Evolutionary conservation across 306 rosid species (phyloP), one percentile per base, ranked within the genome.

Genomic region (Cotoneaster glaucophyllus): DNA sequence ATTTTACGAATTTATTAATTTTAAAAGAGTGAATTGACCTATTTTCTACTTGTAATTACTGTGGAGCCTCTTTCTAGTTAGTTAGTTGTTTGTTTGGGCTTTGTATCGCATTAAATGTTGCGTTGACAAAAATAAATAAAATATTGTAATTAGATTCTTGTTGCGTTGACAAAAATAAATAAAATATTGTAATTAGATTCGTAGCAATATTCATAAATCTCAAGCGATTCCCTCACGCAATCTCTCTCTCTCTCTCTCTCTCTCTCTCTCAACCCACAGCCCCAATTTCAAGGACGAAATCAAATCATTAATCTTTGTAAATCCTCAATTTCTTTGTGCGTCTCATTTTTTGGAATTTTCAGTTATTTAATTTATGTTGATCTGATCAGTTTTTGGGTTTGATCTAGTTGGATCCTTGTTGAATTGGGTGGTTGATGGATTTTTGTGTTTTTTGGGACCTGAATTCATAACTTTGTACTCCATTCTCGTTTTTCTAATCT

Each of bases 381-480:
- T 67, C 75, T 50, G 45, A 64, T 82, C n/a, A 4, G 10, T 15
- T 29, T 50, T 39, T 29, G 43, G 67, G 39, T 61, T 43, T 13
- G 43, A 62, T 73, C 52, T 32, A 21, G 31, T 68, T 52, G 29
- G 64, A 53, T 82, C 64, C 5, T 69, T 69, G 76, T 58, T 70
- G 45, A 52, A 74, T 74, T 62, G 74, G n/a, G 19, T 65, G 54
- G 26, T 48, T 45, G 6, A 9, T 61, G 44, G 32, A 48, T 26
- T 45, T 25, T 13, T 77, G 4, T 25, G 54, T 29, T 28, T 48
- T 29, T 24, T 8, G n/a, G 4, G 19, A 17, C 24, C 56, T 37
- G 24, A 56, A 31, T 21, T 22, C 48, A 29, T 54, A 71, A 71
- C 58, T 43, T 71, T 58, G 19, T 50, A 70, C 74, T 61, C 28